Conservation (phyloP, 495 filamentous ascomycete genomes). For the Parachaetomium inaequale region DNA sequence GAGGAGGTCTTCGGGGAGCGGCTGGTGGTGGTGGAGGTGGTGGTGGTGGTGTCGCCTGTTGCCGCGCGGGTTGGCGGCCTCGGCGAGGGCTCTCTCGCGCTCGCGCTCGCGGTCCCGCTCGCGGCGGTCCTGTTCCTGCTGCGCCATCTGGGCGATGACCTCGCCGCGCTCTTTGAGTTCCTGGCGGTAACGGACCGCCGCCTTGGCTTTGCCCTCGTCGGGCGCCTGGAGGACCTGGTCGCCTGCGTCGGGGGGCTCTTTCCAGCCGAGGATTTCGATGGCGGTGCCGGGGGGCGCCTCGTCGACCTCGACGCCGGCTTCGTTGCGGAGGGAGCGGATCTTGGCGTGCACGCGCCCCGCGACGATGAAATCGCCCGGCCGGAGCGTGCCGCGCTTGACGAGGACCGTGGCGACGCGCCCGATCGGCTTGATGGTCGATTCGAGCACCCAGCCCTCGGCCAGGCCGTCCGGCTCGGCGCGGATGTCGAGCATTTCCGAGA, state of each 20-base stretch:
- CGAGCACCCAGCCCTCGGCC: slow-evolving; percentile 91
- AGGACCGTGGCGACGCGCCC: slow-evolving; percentile 88
- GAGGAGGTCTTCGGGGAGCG: slow-evolving; percentile 36
- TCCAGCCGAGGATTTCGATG: slow-evolving; percentile 92
- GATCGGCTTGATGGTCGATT: slow-evolving; percentile 82
- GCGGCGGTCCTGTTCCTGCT: slow-evolving; percentile 36
- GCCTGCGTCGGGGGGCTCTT: slow-evolving; percentile 83
- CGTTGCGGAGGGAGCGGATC: slow-evolving; percentile 77
- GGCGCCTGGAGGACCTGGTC: slow-evolving; percentile 80
- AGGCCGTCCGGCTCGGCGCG: slow-evolving; percentile 72
- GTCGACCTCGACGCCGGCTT: slow-evolving; percentile 67
- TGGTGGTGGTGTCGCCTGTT: neutral
- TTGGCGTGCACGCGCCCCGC: slow-evolving; percentile 83
- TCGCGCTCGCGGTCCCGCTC: slow-evolving; percentile 39
- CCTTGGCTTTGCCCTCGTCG: slow-evolving; percentile 73
- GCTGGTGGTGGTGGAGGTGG: neutral
- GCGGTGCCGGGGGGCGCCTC: slow-evolving; percentile 85
- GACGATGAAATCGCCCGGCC: slow-evolving; percentile 76
- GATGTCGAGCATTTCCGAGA: slow-evolving; percentile 86
- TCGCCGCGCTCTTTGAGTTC: slow-evolving; percentile 47
- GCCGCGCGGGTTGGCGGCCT: neutral
- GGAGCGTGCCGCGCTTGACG: slow-evolving; percentile 80
- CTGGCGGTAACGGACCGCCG: slow-evolving; percentile 71
- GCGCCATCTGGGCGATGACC: slow-evolving; percentile 32
- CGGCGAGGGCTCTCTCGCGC: slow-evolving; percentile 24